Percentiles rank a stretch among this genome's conserved stretches.
Evolutionary conservation across 208 protist species (phyloP).

Genomic region (Trypanosoma rangeli): DNA sequence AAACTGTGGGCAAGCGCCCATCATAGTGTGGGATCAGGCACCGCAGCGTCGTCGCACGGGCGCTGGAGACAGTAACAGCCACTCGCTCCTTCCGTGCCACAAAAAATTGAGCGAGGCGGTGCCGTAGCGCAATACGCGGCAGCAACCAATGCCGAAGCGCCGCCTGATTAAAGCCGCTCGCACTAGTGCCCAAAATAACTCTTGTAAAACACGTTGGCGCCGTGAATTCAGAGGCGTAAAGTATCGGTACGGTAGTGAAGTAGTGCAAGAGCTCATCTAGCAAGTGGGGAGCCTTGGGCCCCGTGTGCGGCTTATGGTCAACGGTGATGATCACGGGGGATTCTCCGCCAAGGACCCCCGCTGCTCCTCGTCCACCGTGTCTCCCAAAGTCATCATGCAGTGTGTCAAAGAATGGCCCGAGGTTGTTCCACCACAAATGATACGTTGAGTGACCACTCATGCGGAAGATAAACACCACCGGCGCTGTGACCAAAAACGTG

Average conservation of each 20-base stretch:
- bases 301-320: constrained; percentile 27
- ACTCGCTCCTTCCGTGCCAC: background rate
- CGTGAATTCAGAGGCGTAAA: constrained; percentile 27
- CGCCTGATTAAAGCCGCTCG: constrained; percentile 6
- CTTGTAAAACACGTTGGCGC: constrained; percentile 28
- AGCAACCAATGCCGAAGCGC: constrained; percentile 4
- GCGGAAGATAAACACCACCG: constrained; percentile 28
- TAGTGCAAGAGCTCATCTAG: constrained; percentile 28
- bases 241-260: constrained; percentile 27
- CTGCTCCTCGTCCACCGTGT: background rate
- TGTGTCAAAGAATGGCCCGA: constrained; percentile 28
- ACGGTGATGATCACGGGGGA: constrained; percentile 26
- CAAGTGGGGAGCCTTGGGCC: constrained; percentile 24
- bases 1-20: background rate
- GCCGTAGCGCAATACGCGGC: constrained; percentile 5
- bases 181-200: constrained; percentile 23
- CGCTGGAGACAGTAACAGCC: background rate
- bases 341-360: constrained; percentile 9
- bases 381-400: constrained; percentile 17
- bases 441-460: constrained; percentile 35
- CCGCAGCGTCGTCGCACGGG: background rate
- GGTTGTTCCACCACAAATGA: constrained; percentile 39
- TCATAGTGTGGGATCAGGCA: constrained; percentile 4
- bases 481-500: constrained; percentile 18
- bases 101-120: constrained; percentile 18